phyloP scores from a whole-genome alignment of 2,329 filamentous ascomycete species.

The Aureobasidium sp. region DNA sequence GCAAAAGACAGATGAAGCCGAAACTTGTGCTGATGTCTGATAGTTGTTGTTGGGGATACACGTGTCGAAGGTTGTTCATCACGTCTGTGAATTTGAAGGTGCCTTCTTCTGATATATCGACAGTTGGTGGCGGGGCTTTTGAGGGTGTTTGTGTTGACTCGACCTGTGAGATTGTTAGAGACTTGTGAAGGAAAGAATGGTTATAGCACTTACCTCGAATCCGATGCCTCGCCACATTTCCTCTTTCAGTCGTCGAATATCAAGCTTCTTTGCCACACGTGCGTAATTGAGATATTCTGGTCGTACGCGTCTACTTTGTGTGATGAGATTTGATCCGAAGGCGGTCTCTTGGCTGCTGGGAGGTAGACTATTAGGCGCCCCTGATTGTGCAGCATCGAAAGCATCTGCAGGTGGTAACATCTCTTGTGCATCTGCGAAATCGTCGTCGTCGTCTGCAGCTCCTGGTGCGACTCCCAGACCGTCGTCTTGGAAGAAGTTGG shows the following conservation, averaged over 20 bases:
- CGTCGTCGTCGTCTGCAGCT: constrained; percentile 61
- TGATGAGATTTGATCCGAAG: constrained; percentile 56
- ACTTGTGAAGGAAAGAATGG: background rate
- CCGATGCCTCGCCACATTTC: constrained; percentile 60
- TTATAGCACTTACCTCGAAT: constrained; percentile 29
- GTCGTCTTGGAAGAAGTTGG: constrained; percentile 95
- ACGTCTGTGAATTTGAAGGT: constrained; percentile 79
- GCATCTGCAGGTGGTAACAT: constrained; percentile 63
- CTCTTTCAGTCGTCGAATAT: constrained; percentile 56
- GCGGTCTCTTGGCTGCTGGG: constrained; percentile 46
- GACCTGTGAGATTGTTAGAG: constrained; percentile 15
- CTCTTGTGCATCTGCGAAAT: constrained; percentile 75
- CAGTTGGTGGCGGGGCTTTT: constrained; percentile 25
- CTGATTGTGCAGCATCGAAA: constrained; percentile 32
- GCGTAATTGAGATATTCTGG: constrained; percentile 62
- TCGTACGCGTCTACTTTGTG: constrained; percentile 51
- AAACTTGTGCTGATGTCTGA: constrained; percentile 88
- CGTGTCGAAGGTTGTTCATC: constrained; percentile 78
- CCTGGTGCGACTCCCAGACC: constrained; percentile 61
- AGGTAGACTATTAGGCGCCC: constrained; percentile 25
- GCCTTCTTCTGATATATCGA: constrained; percentile 39
- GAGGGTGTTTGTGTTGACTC: constrained; percentile 32
- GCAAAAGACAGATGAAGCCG: constrained; percentile 89
- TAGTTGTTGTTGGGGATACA: constrained; percentile 81
- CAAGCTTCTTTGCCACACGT: constrained; percentile 59